Conservation (phyloP, 805 yeast species). For the Kluyveromyces starmeri region DNA sequence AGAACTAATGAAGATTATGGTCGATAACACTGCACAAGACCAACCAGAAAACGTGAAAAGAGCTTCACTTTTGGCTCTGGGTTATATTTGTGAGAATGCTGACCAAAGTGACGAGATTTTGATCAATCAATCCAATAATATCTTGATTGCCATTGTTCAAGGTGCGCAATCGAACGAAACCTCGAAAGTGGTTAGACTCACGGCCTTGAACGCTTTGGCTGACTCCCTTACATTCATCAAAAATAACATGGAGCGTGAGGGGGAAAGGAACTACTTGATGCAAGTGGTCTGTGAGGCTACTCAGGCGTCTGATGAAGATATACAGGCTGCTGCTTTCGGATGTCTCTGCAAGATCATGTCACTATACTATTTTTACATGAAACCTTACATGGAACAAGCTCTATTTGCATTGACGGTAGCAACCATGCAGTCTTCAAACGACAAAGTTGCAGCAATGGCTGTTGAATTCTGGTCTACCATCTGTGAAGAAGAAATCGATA, state of each 20-base stretch:
- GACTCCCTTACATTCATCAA: conserved; percentile 86
- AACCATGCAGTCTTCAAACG: conserved; percentile 73
- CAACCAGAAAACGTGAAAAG: conserved; percentile 75
- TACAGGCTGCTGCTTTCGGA: conserved; percentile 93
- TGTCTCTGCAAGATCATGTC: conserved; percentile 90
- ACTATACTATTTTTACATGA: conserved; percentile 81
- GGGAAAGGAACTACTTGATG: conserved; percentile 95
- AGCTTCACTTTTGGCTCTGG: conserved; percentile 81
- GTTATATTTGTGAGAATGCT: conserved; percentile 92
- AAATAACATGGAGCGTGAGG: conserved; percentile 81
- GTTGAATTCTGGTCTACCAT: conserved; percentile 99
- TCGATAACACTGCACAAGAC: conserved; percentile 75
- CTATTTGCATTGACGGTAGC: conserved; percentile 78
- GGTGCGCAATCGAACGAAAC: conserved; percentile 86
- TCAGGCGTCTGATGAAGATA: conserved; percentile 71
- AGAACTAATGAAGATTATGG: conserved; percentile 72
- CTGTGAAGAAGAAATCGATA: conserved; percentile 93
- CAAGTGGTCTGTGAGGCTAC: conserved; percentile 98
- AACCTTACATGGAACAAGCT: conserved; percentile 95
- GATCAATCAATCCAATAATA: conserved; percentile 80
- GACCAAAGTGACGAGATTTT: conserved; percentile 69
- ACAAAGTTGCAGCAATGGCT: conserved; percentile 93
- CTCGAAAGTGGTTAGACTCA: conserved; percentile 63
- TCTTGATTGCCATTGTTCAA: conserved; percentile 90
- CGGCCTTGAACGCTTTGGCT: conserved; percentile 87